Base-by-base conservation (phyloP, 306 rosid species). In the Ormosia semicastrata region DNA sequence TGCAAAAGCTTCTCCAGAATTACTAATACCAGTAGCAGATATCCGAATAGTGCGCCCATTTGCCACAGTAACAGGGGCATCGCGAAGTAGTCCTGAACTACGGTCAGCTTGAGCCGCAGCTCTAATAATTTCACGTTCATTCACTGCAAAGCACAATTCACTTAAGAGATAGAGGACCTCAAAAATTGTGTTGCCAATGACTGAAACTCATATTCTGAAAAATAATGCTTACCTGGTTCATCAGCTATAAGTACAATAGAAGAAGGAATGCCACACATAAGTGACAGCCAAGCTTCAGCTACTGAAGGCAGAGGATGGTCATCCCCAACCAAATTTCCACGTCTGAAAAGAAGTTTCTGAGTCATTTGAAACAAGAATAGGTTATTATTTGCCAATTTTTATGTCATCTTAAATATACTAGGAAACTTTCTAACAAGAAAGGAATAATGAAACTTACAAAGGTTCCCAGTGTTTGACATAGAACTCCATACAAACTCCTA, bases 271-370 rank as follows among this genome's bases (percentile, higher is more conserved):
- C 86, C 79, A 82, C 99, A 90, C 2, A 8, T 49, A 86, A 91
- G 85, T 76, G 90, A 87, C 66, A 88, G 43, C 66, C 78, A 76
- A 86, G 85, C 89, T 68, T 85, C 88, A 54, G 87, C 92, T 43
- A 95, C 83, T 43, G 89, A 83, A 72, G 98, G 97, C 84, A 85
- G 80, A 83, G 95, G 94, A 88, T 95, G 98, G 81, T 86, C 98
- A 83, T 91, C 95, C 80, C 94, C 97, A 70, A 87, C 92, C 91
- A 88, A 86, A 89, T 95, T 95, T 71, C 99, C 99, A 44, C 91
- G 97, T 81, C 76, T 84, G 77, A 95, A 95, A 77, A 24, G 60
- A 83, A 95, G 85, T 88, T 80, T 88, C 98, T 94, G 93, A 68
- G 73, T 80, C 93, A 92, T 89, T 74, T 64, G 49, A 76, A 81